Base-by-base conservation (phyloP, 1,284 basidiomycete species). In the Pseudozyma pruni region DNA sequence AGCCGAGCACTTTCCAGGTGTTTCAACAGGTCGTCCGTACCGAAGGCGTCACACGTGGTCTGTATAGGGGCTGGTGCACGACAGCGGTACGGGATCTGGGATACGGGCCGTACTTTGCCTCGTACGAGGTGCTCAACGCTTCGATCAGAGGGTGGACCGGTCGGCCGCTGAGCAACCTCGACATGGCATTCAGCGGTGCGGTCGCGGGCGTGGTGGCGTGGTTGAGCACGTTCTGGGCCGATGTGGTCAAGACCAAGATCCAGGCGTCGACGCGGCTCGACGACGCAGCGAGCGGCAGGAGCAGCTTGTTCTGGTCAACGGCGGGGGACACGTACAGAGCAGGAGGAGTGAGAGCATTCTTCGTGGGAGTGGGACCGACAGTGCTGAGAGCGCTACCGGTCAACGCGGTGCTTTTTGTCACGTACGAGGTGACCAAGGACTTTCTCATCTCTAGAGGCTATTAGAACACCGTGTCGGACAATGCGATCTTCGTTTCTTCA, bases 211-310 rank as follows among this genome's bases (percentile, higher is more conserved):
- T 79, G 5, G 57, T 80, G 6, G 77, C 59, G 2, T 80, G 78
- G 78, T 23, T 78, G 3, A 70, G 66, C 46, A 80, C 78, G 4
- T 80, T 79, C 48, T 74, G 74, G 63, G 70, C 67, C 13, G 78
- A 80, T 45, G 73, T 73, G 20, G 41, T 80, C 69, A 80, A 80
- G 57, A 80, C 78, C 23, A 62, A 72, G 19, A 69, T 80, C 19
- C 78, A 80, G 40, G 78, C 76, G 0, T 46, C 41, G 4, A 39
- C 13, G 0, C 10, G 16, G 13, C 16, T 40, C 7, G 32, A 56
- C 16, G 48, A 56, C 29, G 17, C 6, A 4, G 32, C 16, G 6
- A 20, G 29, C n/a, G 19, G 20, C 6, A 54, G 29, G 17, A 22
- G 20, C 6, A 54, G 38, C 10, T 14, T 66, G 22, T 69, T 74